Conservation (phyloP, 2,329 filamentous ascomycete species). For the Zarea fungicola region DNA sequence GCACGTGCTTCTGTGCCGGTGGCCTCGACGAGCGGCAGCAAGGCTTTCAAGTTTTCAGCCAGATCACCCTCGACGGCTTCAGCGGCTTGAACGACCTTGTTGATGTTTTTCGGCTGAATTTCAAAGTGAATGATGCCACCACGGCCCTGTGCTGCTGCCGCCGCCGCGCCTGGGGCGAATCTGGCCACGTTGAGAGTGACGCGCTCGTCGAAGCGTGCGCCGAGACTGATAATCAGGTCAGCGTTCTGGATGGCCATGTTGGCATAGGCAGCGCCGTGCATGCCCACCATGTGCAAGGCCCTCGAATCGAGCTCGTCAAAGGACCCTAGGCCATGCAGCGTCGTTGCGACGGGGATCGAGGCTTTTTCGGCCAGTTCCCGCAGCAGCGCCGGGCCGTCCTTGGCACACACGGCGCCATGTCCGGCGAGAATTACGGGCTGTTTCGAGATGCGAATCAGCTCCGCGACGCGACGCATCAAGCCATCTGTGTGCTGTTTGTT, state of each 20-base stretch:
- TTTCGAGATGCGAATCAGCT: constrained; percentile 82
- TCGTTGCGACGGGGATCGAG: constrained; percentile 91
- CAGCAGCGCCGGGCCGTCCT: constrained; percentile 73
- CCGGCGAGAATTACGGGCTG: constrained; percentile 95
- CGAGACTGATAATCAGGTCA: constrained; percentile 91
- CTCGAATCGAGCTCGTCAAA: constrained; percentile 93
- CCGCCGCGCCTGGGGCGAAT: constrained; percentile 84
- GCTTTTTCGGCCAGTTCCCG: constrained; percentile 83
- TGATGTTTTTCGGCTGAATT: constrained; percentile 99
- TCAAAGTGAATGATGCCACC: constrained; percentile 97
- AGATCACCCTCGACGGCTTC: constrained; percentile 95
- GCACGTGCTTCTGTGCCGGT: constrained; percentile 60
- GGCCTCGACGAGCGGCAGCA: constrained; percentile 66
- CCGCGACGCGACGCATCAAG: constrained; percentile 71
- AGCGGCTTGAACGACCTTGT: constrained; percentile 96
- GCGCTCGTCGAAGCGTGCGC: constrained; percentile 92
- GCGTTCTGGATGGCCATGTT: constrained; percentile 98
- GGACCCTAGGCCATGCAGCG: constrained; percentile 85
- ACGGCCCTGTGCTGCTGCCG: constrained; percentile 75
- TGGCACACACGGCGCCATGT: constrained; percentile 75
- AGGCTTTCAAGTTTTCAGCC: constrained; percentile 67
- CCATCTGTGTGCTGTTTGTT: too few relatives aligned
- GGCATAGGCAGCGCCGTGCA: constrained; percentile 95
- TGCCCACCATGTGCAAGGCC: constrained; percentile 95
- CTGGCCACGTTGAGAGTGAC: constrained; percentile 77